phyloP scores from a whole-genome alignment of 495 filamentous ascomycete genomes.

The Xeromyces bisporus region DNA sequence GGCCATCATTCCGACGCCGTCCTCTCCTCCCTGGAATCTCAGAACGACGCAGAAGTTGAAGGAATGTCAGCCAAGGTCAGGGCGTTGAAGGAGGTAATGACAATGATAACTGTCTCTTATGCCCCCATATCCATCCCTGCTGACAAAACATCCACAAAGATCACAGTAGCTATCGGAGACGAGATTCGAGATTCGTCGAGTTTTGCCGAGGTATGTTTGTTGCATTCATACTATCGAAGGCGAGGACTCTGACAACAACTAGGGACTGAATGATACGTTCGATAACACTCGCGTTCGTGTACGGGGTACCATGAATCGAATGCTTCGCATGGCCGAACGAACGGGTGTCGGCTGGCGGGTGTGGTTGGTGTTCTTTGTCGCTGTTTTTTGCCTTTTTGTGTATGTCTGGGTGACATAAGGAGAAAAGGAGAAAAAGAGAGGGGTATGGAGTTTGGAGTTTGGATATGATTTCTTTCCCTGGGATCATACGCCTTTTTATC shows the following conservation, averaged over 20 bases:
- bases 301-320: slow-evolving; percentile 85
- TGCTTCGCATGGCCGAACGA: slow-evolving; percentile 87
- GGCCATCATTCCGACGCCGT: slow-evolving; percentile 92
- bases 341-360: slow-evolving; percentile 90
- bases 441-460: slow-evolving; percentile 1
- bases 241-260: not conserved
- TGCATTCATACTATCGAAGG: not conserved
- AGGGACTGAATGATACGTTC: slow-evolving; percentile 57
- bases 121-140: too few relatives aligned
- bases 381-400: slow-evolving; percentile 63
- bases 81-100: slow-evolving; percentile 76
- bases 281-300: slow-evolving; percentile 66
- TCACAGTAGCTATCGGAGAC: slow-evolving; percentile 82
- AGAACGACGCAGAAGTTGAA: slow-evolving; percentile 84
- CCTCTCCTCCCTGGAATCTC: slow-evolving; percentile 81
- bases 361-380: slow-evolving; percentile 74
- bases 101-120: too few relatives aligned
- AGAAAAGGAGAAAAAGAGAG: not conserved
- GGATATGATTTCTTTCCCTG: not conserved
- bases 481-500: too few relatives aligned
- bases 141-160: too few relatives aligned
- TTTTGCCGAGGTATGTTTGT: slow-evolving; percentile 37
- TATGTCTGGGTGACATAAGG: slow-evolving; percentile 69
- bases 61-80: slow-evolving; percentile 81
- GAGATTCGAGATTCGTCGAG: slow-evolving; percentile 80